Evolutionary conservation across 768 basidiomycete genomes (phyloP), one percentile per base, ranked within the genome.

Genomic region (Suillus placidus): DNA sequence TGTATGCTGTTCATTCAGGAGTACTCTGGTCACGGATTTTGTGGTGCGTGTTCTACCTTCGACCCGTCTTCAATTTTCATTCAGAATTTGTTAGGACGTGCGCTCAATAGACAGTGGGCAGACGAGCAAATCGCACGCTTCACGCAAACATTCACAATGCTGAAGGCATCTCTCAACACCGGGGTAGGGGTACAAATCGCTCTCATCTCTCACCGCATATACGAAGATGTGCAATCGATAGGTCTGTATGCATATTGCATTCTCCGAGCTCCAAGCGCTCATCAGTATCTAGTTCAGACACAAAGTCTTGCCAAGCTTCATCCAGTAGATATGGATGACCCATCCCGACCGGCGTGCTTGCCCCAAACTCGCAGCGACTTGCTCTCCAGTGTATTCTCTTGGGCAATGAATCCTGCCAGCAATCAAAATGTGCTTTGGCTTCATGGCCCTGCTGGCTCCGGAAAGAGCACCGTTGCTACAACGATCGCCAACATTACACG

Each of bases 1-100:
- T 80, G 79, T 37, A 73, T 67, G 18, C 70, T 80, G 62, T 80
- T 80, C 61, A 68, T 80, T 58, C 78, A 72, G 8, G 79, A 80
- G 62, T 80, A 75, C 51, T 72, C 70, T 60, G 77, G 77, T 0
- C 67, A 73, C 60, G 77, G 79, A 9, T 80, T 80, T 51, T 70
- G 70, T 67, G 65, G 79, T 80, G 66, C n/a, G 56, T 32, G 49
- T 8, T 9, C 61, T n/a, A 62, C 18, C 3, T 2, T 8, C 3
- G 10, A 4, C 13, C 43, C 23, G 35, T n/a, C 16, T 63, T 18
- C 10, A 35, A 60, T 60, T 62, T 66, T 75, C n/a, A 71, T 7
- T 9, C 16, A 42, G 6, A 2, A 6, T 6, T 16, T 42, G 23
- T 30, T 20, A 56, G 26, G 54, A 64, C 77, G 76, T 65, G 32